A percentile compares a stretch with the other conserved stretches of the same genome.
phyloP scores from a whole-genome alignment of 345 rosid genomes.

The Arabidopsis arenosa region DNA sequence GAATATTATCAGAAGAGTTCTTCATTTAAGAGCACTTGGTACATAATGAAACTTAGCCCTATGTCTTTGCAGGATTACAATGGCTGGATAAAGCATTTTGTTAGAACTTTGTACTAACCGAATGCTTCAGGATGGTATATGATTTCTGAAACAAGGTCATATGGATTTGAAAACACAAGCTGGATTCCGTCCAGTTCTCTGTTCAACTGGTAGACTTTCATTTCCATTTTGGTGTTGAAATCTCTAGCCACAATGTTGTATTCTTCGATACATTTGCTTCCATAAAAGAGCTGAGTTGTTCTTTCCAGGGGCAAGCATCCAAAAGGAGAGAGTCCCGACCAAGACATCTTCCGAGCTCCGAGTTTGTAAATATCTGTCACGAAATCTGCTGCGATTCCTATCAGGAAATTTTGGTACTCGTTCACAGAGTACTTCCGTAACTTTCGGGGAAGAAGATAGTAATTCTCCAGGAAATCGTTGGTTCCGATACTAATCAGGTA shows the following conservation, averaged over 20 bases:
- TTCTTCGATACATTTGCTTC: constrained; percentile 59
- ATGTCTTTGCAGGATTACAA: not conserved
- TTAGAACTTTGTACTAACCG: constrained; percentile 53
- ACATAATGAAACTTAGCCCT: not conserved
- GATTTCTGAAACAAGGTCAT: constrained; percentile 54
- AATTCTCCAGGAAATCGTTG: constrained; percentile 84
- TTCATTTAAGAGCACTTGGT: not conserved
- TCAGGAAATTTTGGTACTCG: constrained; percentile 64
- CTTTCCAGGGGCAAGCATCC: constrained; percentile 90
- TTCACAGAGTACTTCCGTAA: constrained; percentile 49
- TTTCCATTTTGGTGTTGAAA: constrained; percentile 59
- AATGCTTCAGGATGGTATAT: constrained; percentile 55
- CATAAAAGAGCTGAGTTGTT: constrained; percentile 56
- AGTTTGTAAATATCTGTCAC: constrained; percentile 58
- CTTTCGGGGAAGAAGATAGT: constrained; percentile 56
- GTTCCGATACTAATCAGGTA: constrained; percentile 83
- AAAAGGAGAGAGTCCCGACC: constrained; percentile 74
- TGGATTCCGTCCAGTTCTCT: constrained; percentile 56
- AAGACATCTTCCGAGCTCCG: constrained; percentile 70
- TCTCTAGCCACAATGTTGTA: constrained; percentile 67
- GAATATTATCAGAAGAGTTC: not conserved
- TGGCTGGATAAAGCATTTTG: not conserved
- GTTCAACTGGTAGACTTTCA: constrained; percentile 47
- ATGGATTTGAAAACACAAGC: constrained; percentile 53
- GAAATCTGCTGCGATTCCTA: constrained; percentile 60